Percentiles rank a stretch among this genome's conserved stretches.
Evolutionary conservation across 257 asterid species (phyloP).

Genomic region (Nicotiana otophora): DNA sequence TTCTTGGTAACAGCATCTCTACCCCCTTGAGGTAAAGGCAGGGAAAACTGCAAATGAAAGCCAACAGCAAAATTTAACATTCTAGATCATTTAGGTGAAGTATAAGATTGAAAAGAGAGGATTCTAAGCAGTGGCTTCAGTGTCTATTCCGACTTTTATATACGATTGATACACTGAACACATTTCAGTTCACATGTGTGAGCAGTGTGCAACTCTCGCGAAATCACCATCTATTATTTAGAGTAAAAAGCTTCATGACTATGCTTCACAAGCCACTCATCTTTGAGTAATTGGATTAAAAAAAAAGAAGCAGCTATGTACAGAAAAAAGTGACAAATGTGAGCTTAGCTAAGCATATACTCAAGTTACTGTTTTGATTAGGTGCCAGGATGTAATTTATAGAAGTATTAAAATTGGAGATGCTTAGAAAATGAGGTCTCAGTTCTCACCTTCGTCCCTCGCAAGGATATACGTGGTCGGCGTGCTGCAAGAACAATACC

Average conservation of each 20-base stretch:
- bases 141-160: neutral
- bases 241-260: neutral
- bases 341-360: neutral
- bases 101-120: neutral
- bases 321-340: neutral
- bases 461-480: slow-evolving; percentile 72
- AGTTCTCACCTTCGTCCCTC: slow-evolving; percentile 79
- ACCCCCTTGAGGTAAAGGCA: slow-evolving; percentile 93
- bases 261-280: slow-evolving; percentile 2
- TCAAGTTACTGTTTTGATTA: neutral
- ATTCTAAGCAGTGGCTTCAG: neutral
- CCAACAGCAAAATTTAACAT: neutral
- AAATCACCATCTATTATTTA: neutral
- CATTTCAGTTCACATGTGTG: neutral
- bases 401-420: neutral
- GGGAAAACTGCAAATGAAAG: slow-evolving; percentile 56
- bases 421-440: neutral
- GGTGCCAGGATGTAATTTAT: neutral
- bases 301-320: neutral
- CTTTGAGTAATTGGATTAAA: neutral
- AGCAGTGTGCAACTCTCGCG: neutral
- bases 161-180: neutral
- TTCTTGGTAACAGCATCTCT: slow-evolving; percentile 81
- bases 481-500: slow-evolving; percentile 77
- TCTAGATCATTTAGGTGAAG: neutral